Conservation (phyloP, 352 stramenopile genomes). For the Globisporangium perplexum region DNA sequence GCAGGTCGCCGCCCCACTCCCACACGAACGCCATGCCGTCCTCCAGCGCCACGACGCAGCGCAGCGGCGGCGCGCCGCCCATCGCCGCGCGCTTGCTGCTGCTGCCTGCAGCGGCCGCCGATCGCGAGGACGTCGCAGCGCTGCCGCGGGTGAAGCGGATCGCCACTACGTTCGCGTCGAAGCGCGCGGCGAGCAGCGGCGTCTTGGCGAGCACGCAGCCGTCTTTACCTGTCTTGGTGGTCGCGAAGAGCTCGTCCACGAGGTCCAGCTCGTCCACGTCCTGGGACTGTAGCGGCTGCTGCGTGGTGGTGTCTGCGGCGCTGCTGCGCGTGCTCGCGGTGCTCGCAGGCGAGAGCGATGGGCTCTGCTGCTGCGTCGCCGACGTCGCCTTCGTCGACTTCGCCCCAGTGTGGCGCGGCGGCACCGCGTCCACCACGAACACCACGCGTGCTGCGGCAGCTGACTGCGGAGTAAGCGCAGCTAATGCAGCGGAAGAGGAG, state of each 20-base stretch:
- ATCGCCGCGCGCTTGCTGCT: slow-evolving; percentile 2
- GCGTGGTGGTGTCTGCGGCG: neutral
- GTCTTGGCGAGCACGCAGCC: slow-evolving; percentile 55
- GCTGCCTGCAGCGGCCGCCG: neutral
- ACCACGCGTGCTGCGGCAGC: slow-evolving; percentile 35
- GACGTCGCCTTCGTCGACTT: slow-evolving; percentile 3
- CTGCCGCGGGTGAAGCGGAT: slow-evolving; percentile 49
- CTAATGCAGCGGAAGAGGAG: neutral
- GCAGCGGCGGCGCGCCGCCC: slow-evolving; percentile 25
- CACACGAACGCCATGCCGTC: slow-evolving; percentile 80
- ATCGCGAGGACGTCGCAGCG: neutral
- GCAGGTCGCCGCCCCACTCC: slow-evolving; percentile 77
- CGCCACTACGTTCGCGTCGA: slow-evolving; percentile 62
- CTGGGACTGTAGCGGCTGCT: slow-evolving; percentile 9
- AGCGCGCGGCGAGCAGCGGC: slow-evolving; percentile 64
- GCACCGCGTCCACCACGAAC: slow-evolving; percentile 71
- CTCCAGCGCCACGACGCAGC: slow-evolving; percentile 69
- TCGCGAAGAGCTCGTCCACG: slow-evolving; percentile 65
- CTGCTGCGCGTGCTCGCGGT: slow-evolving; percentile 23
- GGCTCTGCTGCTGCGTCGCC: slow-evolving; percentile 6
- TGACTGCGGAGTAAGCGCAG: neutral
- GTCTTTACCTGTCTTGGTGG: slow-evolving; percentile 45
- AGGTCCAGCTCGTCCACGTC: slow-evolving; percentile 65
- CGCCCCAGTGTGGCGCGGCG: slow-evolving; percentile 18
- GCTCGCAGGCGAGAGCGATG: slow-evolving; percentile 12